Evolutionary conservation across 345 rosid species (phyloP).

Genomic region (Eucalyptus curtisii): DNA sequence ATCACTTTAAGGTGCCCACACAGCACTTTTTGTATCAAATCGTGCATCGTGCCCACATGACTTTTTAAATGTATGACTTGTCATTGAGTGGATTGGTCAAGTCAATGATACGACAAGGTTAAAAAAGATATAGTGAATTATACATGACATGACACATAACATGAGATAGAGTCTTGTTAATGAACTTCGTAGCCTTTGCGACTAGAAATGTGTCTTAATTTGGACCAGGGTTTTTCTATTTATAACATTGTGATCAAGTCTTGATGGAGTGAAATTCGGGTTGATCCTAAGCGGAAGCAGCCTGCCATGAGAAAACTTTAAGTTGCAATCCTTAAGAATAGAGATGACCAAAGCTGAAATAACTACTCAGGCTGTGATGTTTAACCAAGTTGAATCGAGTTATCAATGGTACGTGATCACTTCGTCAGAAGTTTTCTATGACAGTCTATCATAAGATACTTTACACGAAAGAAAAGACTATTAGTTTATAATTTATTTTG

Average conservation of each 20-base stretch:
- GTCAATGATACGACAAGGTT: neutral
- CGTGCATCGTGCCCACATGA: neutral
- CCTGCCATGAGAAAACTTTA: neutral
- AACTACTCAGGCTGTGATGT: neutral
- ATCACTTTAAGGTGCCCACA: neutral
- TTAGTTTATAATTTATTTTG: neutral
- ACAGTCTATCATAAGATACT: neutral
- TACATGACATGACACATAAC: neutral
- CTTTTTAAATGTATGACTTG: neutral
- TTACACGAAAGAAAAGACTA: neutral
- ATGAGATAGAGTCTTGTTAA: neutral
- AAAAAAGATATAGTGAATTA: neutral
- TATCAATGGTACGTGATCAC: neutral
- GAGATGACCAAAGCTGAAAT: neutral
- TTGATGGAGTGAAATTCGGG: neutral
- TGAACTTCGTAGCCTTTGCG: neutral
- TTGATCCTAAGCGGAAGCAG: neutral
- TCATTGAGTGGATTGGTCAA: neutral
- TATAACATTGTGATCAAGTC: neutral
- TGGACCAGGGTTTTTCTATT: neutral
- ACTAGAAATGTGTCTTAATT: neutral
- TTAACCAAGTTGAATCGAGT: neutral
- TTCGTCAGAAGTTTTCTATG: rapidly evolving
- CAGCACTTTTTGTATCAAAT: neutral
- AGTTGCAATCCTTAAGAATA: neutral